Conservation (phyloP, 2,329 filamentous ascomycete species). For the Fusarium avenaceum region DNA sequence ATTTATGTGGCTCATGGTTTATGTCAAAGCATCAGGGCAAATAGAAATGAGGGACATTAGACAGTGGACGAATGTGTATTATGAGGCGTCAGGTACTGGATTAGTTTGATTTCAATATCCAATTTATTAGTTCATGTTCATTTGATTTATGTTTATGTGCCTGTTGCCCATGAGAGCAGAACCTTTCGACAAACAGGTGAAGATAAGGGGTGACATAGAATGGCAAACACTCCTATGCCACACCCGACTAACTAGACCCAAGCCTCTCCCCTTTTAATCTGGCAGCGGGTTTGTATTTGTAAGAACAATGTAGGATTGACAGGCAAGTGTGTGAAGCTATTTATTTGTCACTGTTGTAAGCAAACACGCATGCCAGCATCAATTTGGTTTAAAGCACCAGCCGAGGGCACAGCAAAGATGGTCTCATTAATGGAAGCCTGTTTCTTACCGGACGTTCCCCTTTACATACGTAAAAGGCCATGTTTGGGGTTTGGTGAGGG, state of each 20-base stretch:
- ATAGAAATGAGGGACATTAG: constrained; percentile 46
- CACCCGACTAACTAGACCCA: not conserved
- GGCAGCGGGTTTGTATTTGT: not conserved
- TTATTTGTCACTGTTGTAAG: not conserved
- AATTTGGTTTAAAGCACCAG: not conserved
- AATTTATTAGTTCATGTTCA: constrained; percentile 16
- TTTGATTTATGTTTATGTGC: not conserved
- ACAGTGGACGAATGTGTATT: constrained; percentile 40
- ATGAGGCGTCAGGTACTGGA: constrained; percentile 46
- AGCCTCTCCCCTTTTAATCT: not conserved
- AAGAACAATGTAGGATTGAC: not conserved
- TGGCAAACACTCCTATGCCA: not conserved
- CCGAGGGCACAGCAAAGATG: not conserved
- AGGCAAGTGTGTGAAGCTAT: not conserved
- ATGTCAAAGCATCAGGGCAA: constrained; percentile 37
- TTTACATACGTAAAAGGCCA: not conserved
- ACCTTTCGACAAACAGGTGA: not conserved
- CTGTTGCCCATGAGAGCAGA: not conserved
- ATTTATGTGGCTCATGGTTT: constrained; percentile 41
- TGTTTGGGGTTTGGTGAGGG: not conserved
- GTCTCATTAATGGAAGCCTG: not conserved
- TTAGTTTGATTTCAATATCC: constrained; percentile 43
- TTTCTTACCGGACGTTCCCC: not conserved
- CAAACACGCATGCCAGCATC: not conserved
- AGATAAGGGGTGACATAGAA: not conserved